phyloP scores from a whole-genome alignment of 768 basidiomycete species.

The Suillus subluteus region DNA sequence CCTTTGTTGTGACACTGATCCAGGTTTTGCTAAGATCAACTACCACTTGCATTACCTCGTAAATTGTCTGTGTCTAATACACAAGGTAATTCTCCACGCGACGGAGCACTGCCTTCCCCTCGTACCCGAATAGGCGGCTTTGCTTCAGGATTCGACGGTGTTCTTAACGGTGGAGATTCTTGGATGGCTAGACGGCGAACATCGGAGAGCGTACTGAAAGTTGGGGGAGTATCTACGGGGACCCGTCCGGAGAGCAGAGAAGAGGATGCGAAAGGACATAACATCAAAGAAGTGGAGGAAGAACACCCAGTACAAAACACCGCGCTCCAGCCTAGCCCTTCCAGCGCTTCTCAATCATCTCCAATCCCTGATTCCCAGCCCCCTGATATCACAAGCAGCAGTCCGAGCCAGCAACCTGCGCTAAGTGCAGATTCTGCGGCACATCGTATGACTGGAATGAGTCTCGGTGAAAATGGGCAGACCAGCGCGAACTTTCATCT shows the following conservation, averaged over 20 bases:
- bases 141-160: slow-evolving; percentile 71
- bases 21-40: slow-evolving; percentile 52
- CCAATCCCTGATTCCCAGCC: slow-evolving; percentile 16
- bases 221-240: slow-evolving; percentile 31
- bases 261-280: slow-evolving; percentile 43
- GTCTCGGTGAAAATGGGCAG: slow-evolving; percentile 17
- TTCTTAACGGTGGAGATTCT: slow-evolving; percentile 65
- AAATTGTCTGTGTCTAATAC: slow-evolving; percentile 71
- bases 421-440: slow-evolving; percentile 14
- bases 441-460: slow-evolving; percentile 21
- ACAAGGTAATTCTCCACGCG: slow-evolving; percentile 57
- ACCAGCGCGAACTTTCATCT: slow-evolving; percentile 13
- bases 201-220: slow-evolving; percentile 57
- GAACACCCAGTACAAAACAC: slow-evolving; percentile 10
- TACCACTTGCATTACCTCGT: slow-evolving; percentile 56
- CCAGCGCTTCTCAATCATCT: slow-evolving; percentile 16
- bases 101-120: slow-evolving; percentile 60
- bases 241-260: slow-evolving; percentile 46
- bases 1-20: slow-evolving; percentile 13
- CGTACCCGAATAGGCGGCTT: slow-evolving; percentile 61
- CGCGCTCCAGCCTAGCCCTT: slow-evolving; percentile 16
- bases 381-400: slow-evolving; percentile 7
- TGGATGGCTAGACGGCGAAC: slow-evolving; percentile 68
- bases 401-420: slow-evolving; percentile 4
- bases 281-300: slow-evolving; percentile 68